Evolutionary conservation across 352 stramenopile species (phyloP), one percentile per base, ranked within the genome.

Genomic region (Phytophthora agathidicida): DNA sequence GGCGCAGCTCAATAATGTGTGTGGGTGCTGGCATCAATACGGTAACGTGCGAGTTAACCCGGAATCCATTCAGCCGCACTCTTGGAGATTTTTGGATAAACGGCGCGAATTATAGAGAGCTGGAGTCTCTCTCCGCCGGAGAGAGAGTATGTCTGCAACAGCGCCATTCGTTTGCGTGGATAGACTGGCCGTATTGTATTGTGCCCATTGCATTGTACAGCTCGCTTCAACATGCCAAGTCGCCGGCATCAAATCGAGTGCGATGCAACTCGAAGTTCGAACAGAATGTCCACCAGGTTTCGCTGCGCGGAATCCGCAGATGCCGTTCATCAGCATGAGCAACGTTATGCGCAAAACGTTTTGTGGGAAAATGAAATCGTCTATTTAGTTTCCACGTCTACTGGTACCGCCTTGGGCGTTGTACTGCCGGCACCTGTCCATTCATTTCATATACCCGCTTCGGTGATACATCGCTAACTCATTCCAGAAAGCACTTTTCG

Each of bases 311-410:
- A n/a, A n/a, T n/a, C n/a, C n/a, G n/a, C n/a, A n/a, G n/a, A 37
- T 42, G 42, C 17, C 9, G 1, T 56, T 31, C 26, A 24, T 37
- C 16, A 31, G 5, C 33, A 44, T 30, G 17, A 51, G 32, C 30
- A 41, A 55, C 19, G 23, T 20, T 51, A 39, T 22, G 30, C 11
- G 28, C n/a, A n/a, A 22, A 5, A 31, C 5, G 19, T 31, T 19
- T 11, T 17, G 43, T 41, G 19, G 31, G 30, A 23, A 30, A 60
- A 39, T 60, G 51, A 60, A 54, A 41, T 46, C 20, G 19, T 59
- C 41, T 60, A 54, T 54, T 60, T 60, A 22, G 50, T 49, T 57
- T 60, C 16, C 48, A 51, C 47, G 43, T 60, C 46, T 60, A 65
- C 27, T 49, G 45, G 45, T 46, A 35, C 36, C 32, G 42, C 10